Evolutionary conservation across 768 basidiomycete species (phyloP), one percentile per base, ranked within the genome.

Genomic region (Obba rivulosa): DNA sequence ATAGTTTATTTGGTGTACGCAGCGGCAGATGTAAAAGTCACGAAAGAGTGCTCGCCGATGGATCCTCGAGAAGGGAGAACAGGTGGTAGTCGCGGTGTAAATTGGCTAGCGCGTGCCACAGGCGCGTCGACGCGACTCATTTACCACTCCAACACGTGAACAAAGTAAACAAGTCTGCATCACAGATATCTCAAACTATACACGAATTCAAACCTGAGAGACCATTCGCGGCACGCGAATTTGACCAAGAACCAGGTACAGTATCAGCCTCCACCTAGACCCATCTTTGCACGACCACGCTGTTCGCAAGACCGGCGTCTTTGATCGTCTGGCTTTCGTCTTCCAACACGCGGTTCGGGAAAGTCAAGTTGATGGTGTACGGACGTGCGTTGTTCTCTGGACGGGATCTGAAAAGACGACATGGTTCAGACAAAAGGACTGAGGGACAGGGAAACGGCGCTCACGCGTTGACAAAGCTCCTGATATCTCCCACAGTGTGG

Each of bases 381-480:
- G 75, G 59, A 1, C 83, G 73, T 8, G 72, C 58, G 3, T 68
- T 53, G 54, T 85, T 81, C 56, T 85, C 85, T 0, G 89, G 84
- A 9, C 81, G 79, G 7, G 92, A 80, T 1, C 88, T 92, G 37
- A 17, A 28, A 39, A 2, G 20, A 9, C 20, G 57, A 20, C 16
- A 23, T 7, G 18, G 22, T 46, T 7, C 48, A 25, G 22, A 31
- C 16, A 40, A 9, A 7, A 7, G 28, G 28, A 13, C 28, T 31
- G 5, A 13, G 24, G 25, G 3, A 34, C 10, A 14, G 37, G 18
- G 14, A 4, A 25, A 1, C n/a, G 17, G 35, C 13, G 82, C 91
- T 39, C 61, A 94, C 91, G 88, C 87, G 57, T 93, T 87, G 71
- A 97, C 92, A 61, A 91, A 93, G 57, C 74, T 81, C 50, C 92